Conservation (phyloP, 169 alveolate species). For the Theileria luwenshuni region DNA sequence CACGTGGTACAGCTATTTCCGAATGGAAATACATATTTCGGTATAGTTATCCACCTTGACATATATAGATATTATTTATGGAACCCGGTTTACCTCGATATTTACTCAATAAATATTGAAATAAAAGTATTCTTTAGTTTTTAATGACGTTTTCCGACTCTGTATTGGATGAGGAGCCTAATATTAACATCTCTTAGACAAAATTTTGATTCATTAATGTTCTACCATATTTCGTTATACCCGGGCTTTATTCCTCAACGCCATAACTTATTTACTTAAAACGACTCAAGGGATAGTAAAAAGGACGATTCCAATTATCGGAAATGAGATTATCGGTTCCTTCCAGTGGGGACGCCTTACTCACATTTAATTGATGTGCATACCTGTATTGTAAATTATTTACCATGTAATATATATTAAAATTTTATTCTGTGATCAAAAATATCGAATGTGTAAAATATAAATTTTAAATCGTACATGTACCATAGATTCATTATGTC, state of each 20-base stretch:
- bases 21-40: conserved; percentile 74
- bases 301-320: no score
- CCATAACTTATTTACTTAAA: no score
- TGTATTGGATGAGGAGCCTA: conserved; percentile 69
- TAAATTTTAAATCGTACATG: neutral
- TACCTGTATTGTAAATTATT: no score
- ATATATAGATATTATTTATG: neutral
- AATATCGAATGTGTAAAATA: neutral
- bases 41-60: conserved; percentile 4
- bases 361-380: neutral
- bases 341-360: neutral
- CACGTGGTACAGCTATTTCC: conserved; percentile 79
- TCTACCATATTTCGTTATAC: no score
- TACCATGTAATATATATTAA: no score
- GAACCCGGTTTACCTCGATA: neutral
- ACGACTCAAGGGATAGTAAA: no score
- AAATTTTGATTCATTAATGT: no score
- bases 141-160: conserved; percentile 67
- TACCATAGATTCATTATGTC: neutral
- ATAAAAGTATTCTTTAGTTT: conserved; percentile 5
- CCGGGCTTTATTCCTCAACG: no score
- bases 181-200: no score
- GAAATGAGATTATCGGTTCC: no score
- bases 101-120: conserved; percentile 4
- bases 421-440: neutral